phyloP scores from a whole-genome alignment of 148 eudicot species.

The Chenopodium formosanum region DNA sequence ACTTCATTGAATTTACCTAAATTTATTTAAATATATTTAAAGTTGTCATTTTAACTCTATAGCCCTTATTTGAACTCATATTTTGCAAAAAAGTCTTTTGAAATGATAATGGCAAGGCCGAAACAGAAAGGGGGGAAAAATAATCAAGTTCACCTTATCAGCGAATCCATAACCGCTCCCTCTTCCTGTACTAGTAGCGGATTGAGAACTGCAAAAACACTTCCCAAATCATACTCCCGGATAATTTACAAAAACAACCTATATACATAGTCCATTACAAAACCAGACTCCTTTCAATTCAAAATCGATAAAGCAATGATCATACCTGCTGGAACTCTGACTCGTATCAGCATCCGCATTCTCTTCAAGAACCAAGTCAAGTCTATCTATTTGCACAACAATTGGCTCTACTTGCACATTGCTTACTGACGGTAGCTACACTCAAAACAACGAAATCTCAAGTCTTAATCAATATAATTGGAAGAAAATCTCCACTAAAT shows the following conservation, averaged over 20 bases:
- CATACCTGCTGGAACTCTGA: slow-evolving; percentile 64
- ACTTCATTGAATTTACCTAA: neutral
- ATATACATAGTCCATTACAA: neutral
- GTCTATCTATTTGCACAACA: slow-evolving; percentile 86
- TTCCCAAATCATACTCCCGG: neutral
- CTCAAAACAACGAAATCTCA: slow-evolving; percentile 17
- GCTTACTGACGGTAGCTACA: slow-evolving; percentile 90
- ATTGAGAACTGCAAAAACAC: slow-evolving; percentile 43
- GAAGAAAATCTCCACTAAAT: neutral
- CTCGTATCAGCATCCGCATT: slow-evolving; percentile 65
- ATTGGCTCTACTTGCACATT: slow-evolving; percentile 93
- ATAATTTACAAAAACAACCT: neutral
- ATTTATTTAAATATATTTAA: neutral
- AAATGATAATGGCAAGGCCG: neutral
- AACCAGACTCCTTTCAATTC: neutral
- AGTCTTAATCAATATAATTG: neutral
- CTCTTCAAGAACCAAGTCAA: slow-evolving; percentile 93
- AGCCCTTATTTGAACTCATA: neutral
- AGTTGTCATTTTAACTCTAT: neutral
- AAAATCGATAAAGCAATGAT: neutral
- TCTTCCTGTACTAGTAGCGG: slow-evolving; percentile 56
- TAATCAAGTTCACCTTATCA: slow-evolving; percentile 67
- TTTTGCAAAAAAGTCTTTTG: neutral
- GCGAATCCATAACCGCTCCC: slow-evolving; percentile 95
- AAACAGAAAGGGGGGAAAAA: neutral